A percentile compares a stretch with the other conserved stretches of the same genome.
Evolutionary conservation across 164 flowering plant genomes (phyloP).

Genomic region (Nelumbo lutea): DNA sequence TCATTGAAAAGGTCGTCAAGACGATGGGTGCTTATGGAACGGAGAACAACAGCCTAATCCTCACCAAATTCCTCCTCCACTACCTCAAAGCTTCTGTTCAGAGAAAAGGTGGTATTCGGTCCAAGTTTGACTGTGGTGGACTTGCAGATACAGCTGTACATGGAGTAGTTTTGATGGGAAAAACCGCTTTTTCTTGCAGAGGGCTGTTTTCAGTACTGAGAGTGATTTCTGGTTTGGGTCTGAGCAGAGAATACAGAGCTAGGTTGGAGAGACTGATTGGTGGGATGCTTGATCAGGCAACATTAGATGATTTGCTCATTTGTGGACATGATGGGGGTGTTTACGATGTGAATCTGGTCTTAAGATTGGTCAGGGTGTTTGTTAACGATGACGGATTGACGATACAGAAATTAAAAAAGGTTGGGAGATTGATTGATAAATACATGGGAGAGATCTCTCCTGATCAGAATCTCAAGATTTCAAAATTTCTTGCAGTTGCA

Average conservation of each 20-base stretch:
- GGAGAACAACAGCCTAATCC: slow-evolving; percentile 43
- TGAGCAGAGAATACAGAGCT: slow-evolving; percentile 37
- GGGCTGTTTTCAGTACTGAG: slow-evolving; percentile 63
- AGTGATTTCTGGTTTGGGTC: slow-evolving; percentile 11
- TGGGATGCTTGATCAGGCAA: slow-evolving; percentile 11
- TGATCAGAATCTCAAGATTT: slow-evolving; percentile 64
- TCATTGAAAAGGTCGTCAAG: slow-evolving; percentile 30
- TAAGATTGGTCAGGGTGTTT: slow-evolving; percentile 64
- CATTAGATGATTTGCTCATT: not conserved
- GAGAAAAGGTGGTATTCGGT: slow-evolving; percentile 7
- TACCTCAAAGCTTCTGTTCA: slow-evolving; percentile 50
- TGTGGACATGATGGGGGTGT: not conserved
- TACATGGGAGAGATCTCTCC: slow-evolving; percentile 84
- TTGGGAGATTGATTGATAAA: slow-evolving; percentile 67
- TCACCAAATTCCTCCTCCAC: slow-evolving; percentile 25
- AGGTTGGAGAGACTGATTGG: slow-evolving; percentile 70
- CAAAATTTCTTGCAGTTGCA: slow-evolving; percentile 77
- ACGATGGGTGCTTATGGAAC: slow-evolving; percentile 31
- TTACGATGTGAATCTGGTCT: slow-evolving; percentile 63
- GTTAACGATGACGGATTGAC: slow-evolving; percentile 29
- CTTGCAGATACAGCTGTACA: not conserved
- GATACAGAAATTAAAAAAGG: slow-evolving; percentile 52
- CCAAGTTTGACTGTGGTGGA: not conserved
- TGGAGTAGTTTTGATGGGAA: not conserved
- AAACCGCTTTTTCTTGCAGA: slow-evolving; percentile 58